Evolutionary conservation across 2,329 filamentous ascomycete species (phyloP).

Genomic region (Exophiala spinifera): DNA sequence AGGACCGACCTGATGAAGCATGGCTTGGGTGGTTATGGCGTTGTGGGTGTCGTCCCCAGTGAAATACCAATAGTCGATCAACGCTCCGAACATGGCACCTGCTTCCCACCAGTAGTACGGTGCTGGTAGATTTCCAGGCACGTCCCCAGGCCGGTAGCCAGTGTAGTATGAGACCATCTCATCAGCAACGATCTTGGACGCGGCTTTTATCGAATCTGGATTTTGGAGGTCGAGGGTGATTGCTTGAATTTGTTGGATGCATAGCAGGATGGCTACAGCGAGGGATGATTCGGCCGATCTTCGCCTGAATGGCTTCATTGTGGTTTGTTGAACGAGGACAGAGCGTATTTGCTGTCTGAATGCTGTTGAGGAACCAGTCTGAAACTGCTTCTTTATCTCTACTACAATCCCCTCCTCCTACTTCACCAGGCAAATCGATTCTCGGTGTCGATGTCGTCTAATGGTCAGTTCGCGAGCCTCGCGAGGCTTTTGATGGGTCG

Average conservation of each 20-base stretch:
- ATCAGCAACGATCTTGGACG: constrained; percentile 44
- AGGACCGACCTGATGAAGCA: constrained; percentile 71
- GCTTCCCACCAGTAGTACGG: constrained; percentile 68
- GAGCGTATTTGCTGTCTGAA: neutral
- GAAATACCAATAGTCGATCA: constrained; percentile 84
- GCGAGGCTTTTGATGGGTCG: neutral
- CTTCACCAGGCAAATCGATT: no score
- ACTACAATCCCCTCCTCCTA: neutral
- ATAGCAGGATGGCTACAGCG: constrained; percentile 13
- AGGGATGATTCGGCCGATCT: constrained; percentile 11
- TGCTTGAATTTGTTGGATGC: constrained; percentile 19
- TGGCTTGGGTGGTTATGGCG: constrained; percentile 61
- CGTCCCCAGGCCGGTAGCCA: constrained; percentile 48
- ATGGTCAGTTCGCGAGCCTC: no score
- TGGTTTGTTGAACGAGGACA: neutral
- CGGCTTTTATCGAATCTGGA: constrained; percentile 46
- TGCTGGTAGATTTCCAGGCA: constrained; percentile 49
- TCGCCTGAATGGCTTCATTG: constrained; percentile 23
- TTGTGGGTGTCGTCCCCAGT: constrained; percentile 73
- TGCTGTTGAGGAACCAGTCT: neutral
- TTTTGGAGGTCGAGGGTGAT: constrained; percentile 25
- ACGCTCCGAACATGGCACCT: constrained; percentile 65
- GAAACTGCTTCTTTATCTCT: neutral
- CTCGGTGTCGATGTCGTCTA: neutral
- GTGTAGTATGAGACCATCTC: constrained; percentile 53